A percentile compares a stretch with the other conserved stretches of the same genome.
Evolutionary conservation across 2,329 filamentous ascomycete species (phyloP).

Genomic region (Nemania bipapillata): DNA sequence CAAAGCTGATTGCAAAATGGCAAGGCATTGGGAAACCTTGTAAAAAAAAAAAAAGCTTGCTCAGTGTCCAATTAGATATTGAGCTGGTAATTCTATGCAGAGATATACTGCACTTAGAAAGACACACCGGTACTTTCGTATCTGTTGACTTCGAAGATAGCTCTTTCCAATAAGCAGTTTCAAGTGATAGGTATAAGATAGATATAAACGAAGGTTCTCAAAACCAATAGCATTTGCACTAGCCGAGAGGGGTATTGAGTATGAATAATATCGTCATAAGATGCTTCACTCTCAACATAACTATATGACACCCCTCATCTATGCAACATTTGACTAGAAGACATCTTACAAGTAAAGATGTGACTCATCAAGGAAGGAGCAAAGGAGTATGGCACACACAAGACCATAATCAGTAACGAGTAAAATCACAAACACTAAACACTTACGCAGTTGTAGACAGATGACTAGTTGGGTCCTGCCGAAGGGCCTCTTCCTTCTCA

Average conservation of each 20-base stretch:
- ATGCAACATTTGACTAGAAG: not conserved
- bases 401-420: constrained; percentile 2
- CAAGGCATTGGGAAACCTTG: not conserved
- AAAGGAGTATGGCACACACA: not conserved
- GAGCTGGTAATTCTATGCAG: too few relatives aligned
- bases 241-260: constrained; percentile 1
- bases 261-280: constrained; percentile 9
- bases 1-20: not conserved
- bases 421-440: constrained; percentile 25
- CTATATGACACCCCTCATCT: not conserved
- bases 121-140: constrained; percentile 19
- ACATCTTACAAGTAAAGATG: not conserved
- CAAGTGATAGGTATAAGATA: too few relatives aligned
- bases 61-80: constrained; percentile 1
- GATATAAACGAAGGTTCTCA: not conserved
- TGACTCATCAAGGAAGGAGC: not conserved
- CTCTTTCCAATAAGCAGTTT: not conserved
- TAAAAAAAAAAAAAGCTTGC: not conserved
- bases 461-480: constrained; percentile 75
- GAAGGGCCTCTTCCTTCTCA: constrained; percentile 80
- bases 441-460: constrained; percentile 84
- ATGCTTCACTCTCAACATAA: not conserved
- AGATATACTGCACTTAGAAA: not conserved
- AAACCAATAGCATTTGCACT: not conserved
- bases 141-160: not conserved